Base-by-base conservation (phyloP, 768 basidiomycete species). In the Tylopilus felleus region DNA sequence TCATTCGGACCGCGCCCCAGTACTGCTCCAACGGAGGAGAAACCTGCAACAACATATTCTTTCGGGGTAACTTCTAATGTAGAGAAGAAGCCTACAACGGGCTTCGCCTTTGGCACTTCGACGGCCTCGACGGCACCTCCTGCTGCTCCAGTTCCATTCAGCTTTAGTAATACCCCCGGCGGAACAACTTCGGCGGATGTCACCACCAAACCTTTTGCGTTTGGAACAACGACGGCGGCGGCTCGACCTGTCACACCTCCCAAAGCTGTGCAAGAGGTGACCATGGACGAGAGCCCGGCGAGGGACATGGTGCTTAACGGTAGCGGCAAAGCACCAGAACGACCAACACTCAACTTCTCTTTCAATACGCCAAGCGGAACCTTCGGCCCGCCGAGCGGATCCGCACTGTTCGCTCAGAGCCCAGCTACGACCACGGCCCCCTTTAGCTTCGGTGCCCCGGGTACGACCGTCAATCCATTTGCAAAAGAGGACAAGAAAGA, bases 251-350 rank as follows among this genome's bases (percentile, higher is more conserved):
- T 74, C 6, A 89, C 87, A 0, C 86, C 87, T 10, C 88, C 88
- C 3, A 81, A 75, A 52, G 74, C 75, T 31, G 85, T 84, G 42
- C 78, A 84, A 46, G 88, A 88, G 55, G 80, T 86, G 59, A 80
- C 72, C 52, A 91, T 91, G 89, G 89, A 91, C 38, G 89, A 90
- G 69, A 91, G 89, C 59, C 89, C 89, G 1, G 82, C 80, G 3
- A 77, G 87, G 54, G 85, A 85, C 9, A 71, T 81, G 62, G 79
- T 80, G 45, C 58, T 71, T 22, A 80, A 77, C 55, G 71, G 72
- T 16, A 57, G 40, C 29, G 33, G 58, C 38, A 73, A 72, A 51
- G 76, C 74, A 42, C 64, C 72, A 19, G 71, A 72, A 36, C 72
- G 72, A 42, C 74, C 79, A 19, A 73, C 74, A 4, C 68, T 77